Evolutionary conservation across 148 eudicot genomes (phyloP), one percentile per base, ranked within the genome.

Genomic region (Pharnaceum exiguum): DNA sequence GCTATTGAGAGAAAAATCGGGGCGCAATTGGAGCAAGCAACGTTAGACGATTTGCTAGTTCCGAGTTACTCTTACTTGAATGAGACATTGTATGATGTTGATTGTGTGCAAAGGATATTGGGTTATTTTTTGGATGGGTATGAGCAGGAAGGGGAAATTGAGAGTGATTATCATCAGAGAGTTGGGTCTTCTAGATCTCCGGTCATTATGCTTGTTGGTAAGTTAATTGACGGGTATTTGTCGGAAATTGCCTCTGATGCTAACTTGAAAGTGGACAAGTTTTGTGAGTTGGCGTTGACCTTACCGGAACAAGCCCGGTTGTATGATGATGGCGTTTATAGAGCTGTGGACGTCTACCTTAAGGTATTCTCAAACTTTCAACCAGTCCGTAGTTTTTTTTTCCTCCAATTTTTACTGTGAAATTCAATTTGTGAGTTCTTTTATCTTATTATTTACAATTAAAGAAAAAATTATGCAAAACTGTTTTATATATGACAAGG

Each of bases 51-150:
- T 73, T 73, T 93, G 30, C 58, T 93, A 46, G 82, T 93, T 33
- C 99, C 99, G 43, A 93, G 99, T 51, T 93, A 93, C 52, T 93
- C 99, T 17, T 93, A 93, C 60, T 56, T 88, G 68, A 86, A 79
- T 16, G 99, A 93, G 23, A 93, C 99, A 7, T 48, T 93, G 59
- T 93, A 93, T 58, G 96, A 93, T 64, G 85, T 89, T 10, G 91
- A 85, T 33, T 93, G 99, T 55, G 71, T 89, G 40, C 84, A 93
- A 72, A 81, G 99, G 74, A 85, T 93, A 39, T 60, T 93, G 38
- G 61, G 72, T 7, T 71, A 65, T 48, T 93, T 81, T 72, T 70
- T 93, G 25, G 69, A 73, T 24, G 57, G 63, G 7, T 66, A 70
- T 26, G 75, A 67, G 13, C 79, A 66, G 46, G 69, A 62, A 57